These are phyloP conservation scores for Trichaptum fuscoviolaceum DNA, from an alignment of 768 basidiomycete species.

Conservation along the genomic window DNA sequence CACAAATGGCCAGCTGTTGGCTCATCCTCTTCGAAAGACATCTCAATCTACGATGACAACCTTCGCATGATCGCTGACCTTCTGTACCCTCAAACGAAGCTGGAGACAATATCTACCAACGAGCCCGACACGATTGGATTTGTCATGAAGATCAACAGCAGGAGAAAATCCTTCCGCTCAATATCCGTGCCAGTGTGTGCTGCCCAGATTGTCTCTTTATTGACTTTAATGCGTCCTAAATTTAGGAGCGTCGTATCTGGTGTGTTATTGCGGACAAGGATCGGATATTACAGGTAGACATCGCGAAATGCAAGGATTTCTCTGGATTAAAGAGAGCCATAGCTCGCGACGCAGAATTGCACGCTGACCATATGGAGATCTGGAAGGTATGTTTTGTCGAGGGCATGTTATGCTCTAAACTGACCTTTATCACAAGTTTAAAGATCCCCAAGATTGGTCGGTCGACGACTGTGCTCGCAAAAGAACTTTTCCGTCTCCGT, in stretches of 20 bases:
- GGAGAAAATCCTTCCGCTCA: not conserved
- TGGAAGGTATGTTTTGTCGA: not conserved
- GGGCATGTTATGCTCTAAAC: not conserved
- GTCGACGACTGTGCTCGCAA: not conserved
- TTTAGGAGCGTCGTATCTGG: not conserved
- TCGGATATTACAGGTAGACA: not conserved
- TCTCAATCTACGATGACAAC: not conserved
- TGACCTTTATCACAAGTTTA: not conserved
- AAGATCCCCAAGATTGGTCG: not conserved
- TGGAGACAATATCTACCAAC: not conserved
- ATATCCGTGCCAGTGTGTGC: not conserved
- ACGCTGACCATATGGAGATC: not conserved
- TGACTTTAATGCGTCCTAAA: not conserved
- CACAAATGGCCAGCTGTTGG: not conserved
- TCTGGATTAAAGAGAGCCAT: not conserved
- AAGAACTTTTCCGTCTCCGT: not conserved
- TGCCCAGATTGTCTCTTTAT: not conserved
- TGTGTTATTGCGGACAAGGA: not conserved
- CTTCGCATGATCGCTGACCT: not conserved
- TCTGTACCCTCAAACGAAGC: not conserved
- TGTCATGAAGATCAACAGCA: not conserved
- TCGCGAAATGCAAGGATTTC: not conserved
- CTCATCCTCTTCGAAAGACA: not conserved
- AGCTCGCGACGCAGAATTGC: not conserved
- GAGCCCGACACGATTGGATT: not conserved